phyloP scores from a whole-genome alignment of 2,329 filamentous ascomycete genomes.

The Coccinonectria pachysandricola region DNA sequence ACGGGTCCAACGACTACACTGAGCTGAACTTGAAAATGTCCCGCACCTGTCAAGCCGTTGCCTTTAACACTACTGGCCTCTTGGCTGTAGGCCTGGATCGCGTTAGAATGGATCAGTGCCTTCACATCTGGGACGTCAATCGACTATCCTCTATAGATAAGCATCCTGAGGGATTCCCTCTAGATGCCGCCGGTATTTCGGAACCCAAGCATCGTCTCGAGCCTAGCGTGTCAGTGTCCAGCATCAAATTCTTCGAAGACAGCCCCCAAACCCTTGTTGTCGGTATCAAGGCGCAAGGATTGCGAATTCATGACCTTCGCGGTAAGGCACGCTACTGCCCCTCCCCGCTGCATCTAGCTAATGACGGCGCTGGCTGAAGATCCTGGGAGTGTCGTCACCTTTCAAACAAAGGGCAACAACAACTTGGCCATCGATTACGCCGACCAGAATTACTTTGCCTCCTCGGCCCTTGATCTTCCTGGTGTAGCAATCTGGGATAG shows the following conservation, averaged over 20 bases:
- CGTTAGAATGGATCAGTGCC: constrained; percentile 69
- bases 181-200: constrained; percentile 37
- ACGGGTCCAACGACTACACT: constrained; percentile 53
- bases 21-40: constrained; percentile 65
- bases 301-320: constrained; percentile 69
- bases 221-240: constrained; percentile 65
- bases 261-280: constrained; percentile 66
- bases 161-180: constrained; percentile 38
- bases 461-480: constrained; percentile 64
- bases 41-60: constrained; percentile 70
- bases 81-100: constrained; percentile 72
- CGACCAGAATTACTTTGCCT: constrained; percentile 77
- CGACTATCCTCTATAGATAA: constrained; percentile 43
- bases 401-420: constrained; percentile 57
- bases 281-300: constrained; percentile 63
- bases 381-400: constrained; percentile 43
- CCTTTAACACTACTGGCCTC: constrained; percentile 62
- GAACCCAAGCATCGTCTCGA: constrained; percentile 51
- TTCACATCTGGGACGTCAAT: constrained; percentile 75
- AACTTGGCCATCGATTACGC: constrained; percentile 68
- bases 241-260: constrained; percentile 71
- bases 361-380: constrained; percentile 20
- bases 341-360: not conserved
- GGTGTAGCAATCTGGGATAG: constrained; percentile 71
- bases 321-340: constrained; percentile 34